Evolutionary conservation across 306 rosid species (phyloP), one percentile per base, ranked within the genome.

Genomic region (Alnus glutinosa): DNA sequence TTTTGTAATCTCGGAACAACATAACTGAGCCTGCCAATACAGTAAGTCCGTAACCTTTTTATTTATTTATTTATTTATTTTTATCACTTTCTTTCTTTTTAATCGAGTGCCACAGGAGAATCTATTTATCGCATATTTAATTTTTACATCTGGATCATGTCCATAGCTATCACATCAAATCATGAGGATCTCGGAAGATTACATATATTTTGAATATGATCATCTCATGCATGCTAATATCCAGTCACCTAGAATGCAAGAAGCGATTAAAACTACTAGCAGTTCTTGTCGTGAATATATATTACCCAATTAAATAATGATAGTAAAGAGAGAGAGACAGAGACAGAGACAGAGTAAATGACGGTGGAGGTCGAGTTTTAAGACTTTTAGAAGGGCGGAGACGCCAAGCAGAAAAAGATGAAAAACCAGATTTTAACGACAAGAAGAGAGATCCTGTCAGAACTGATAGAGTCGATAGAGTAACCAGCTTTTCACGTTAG

Each of bases 341-440:
- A 23, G 28, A 23, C 28, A 23, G 69, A 30, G 77, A 62, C 54
- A 36, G 70, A 52, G 73, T 37, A 50, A 83, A 34, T 72, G 86
- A 77, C 78, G 88, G 89, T 81, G 78, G 73, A 74, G 86, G 69
- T 16, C 28, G 74, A 75, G 42, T 52, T 76, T n/a, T 36, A 23
- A 23, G 74, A 75, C 34, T 52, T 76, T n/a, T 48, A 80, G 70
- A 80, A 23, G 58, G 74, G 67, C 42, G 80, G 81, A 83, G 87
- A 81, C 81, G 84, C 79, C 76, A 66, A 55, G 80, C 57, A 72
- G 70, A 76, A 59, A 59, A 58, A 36, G 75, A 48, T 23, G 77
- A 73, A 75, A 34, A 73, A 67, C 74, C 75, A 85, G 78, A 75
- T 84, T 78, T 82, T 72, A 77, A 77, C 82, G 85, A 87, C 90